phyloP scores from a whole-genome alignment of 225 moss, liverwort and hornwort species.

The Antitrichia curtipendula region DNA sequence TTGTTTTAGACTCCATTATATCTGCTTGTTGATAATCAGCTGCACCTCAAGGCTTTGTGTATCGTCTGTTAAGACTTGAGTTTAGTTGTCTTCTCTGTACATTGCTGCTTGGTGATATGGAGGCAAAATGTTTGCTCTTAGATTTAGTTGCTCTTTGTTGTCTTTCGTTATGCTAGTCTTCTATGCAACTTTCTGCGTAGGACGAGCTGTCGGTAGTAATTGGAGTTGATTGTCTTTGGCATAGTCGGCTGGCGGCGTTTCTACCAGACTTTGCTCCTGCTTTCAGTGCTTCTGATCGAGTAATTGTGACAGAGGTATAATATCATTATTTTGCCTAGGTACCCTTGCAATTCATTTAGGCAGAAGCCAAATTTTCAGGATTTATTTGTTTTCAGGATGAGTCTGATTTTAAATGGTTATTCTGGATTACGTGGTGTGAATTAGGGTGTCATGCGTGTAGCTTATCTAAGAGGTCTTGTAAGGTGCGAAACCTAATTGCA shows the following conservation, averaged over 20 bases:
- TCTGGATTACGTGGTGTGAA: neutral
- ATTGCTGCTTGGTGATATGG: too few relatives aligned
- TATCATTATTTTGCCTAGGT: neutral
- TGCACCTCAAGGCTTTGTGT: too few relatives aligned
- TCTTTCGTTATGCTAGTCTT: too few relatives aligned
- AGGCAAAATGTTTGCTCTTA: too few relatives aligned
- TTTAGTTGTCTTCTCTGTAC: too few relatives aligned
- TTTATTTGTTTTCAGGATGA: neutral
- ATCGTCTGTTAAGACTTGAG: too few relatives aligned
- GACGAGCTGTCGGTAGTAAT: neutral
- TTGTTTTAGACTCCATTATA: neutral
- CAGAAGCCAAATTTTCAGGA: neutral
- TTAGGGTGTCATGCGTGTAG: neutral
- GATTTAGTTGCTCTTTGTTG: too few relatives aligned
- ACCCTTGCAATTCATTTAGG: neutral
- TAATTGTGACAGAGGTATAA: constrained; percentile 79
- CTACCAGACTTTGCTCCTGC: constrained; percentile 84
- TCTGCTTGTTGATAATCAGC: neutral
- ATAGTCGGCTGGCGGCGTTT: constrained; percentile 74
- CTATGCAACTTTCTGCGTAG: too few relatives aligned
- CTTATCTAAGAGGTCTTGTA: neutral
- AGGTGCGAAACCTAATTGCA: neutral
- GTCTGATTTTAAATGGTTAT: neutral
- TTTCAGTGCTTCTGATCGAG: constrained; percentile 96
- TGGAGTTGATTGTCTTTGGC: neutral